A percentile compares a stretch with the other conserved stretches of the same genome.
Conservation (phyloP, 768 basidiomycete genomes). For the Lentinula edodes region DNA sequence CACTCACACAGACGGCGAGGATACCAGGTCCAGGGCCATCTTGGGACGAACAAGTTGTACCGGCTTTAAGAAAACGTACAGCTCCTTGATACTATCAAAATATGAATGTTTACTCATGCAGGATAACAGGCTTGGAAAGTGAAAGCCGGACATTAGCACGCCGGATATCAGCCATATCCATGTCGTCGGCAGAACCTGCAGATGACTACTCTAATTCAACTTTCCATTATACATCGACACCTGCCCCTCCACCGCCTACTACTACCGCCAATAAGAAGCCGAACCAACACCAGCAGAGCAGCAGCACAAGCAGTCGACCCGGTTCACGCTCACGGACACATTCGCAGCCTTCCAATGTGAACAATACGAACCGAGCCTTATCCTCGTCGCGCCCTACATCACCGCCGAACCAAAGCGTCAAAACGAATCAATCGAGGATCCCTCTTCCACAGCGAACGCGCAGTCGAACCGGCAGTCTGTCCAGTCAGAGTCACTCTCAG, state of each 20-base stretch:
- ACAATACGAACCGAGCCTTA: conserved; percentile 30
- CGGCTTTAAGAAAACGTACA: conserved; percentile 73
- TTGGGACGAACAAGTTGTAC: conserved; percentile 84
- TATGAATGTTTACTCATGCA: conserved; percentile 10
- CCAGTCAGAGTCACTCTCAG: not conserved
- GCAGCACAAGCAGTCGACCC: conserved; percentile 13
- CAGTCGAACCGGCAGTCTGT: conserved; percentile 31
- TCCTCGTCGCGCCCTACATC: conserved; percentile 34
- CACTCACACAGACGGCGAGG: conserved; percentile 36
- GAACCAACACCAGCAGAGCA: conserved; percentile 18
- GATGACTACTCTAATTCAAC: not conserved
- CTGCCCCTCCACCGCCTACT: not conserved
- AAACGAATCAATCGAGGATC: conserved; percentile 23
- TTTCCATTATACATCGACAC: conserved; percentile 3
- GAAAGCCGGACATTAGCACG: conserved; percentile 76
- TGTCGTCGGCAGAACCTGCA: conserved; percentile 41
- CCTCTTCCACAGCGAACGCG: conserved; percentile 44
- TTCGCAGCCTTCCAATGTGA: conserved; percentile 41
- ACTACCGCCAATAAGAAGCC: conserved; percentile 9
- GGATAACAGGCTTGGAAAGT: conserved; percentile 60
- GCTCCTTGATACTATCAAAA: not conserved
- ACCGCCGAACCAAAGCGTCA: conserved; percentile 13
- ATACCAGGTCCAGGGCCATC: conserved; percentile 37
- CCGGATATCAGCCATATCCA: conserved; percentile 71
- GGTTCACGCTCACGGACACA: conserved; percentile 52